These are phyloP conservation scores for Rhodotorula sp. DNA, from an alignment of 1,284 basidiomycete genomes.

Conservation along the genomic window DNA sequence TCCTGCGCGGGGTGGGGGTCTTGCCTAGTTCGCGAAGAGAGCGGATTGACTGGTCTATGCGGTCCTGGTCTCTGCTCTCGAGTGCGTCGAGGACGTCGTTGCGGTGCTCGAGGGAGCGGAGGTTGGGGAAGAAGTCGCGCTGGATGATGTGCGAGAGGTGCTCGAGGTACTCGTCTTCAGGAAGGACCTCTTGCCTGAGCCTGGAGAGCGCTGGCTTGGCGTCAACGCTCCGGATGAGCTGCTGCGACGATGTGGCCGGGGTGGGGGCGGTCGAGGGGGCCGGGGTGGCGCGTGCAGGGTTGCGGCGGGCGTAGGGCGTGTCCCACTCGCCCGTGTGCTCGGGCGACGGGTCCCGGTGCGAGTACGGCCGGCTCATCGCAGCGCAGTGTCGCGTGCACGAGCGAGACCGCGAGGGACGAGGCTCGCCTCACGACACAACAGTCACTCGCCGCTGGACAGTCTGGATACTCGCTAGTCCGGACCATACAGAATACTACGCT, in stretches of 20 bases:
- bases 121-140: conserved; percentile 94
- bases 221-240: not conserved
- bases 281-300: not conserved
- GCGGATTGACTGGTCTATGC: conserved; percentile 35
- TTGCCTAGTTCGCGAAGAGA: conserved; percentile 26
- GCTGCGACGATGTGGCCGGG: not conserved
- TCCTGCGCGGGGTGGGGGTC: conserved; percentile 4
- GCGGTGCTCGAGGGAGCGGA: conserved; percentile 81
- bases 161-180: conserved; percentile 89
- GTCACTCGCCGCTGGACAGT: too few relatives aligned
- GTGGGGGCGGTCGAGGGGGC: not conserved
- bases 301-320: conserved; percentile 5
- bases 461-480: too few relatives aligned
- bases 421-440: too few relatives aligned
- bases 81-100: conserved; percentile 59
- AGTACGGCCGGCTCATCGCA: conserved; percentile 3
- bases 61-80: conserved; percentile 21
- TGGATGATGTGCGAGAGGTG: conserved; percentile 92
- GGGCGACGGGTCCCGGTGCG: conserved; percentile 1
- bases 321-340: conserved; percentile 24
- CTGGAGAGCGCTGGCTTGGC: not conserved
- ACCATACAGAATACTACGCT: too few relatives aligned
- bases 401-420: too few relatives aligned
- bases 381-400: too few relatives aligned
- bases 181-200: conserved; percentile 33